phyloP scores from a whole-genome alignment of 2,329 filamentous ascomycete species.

The Penicillium sp. region DNA sequence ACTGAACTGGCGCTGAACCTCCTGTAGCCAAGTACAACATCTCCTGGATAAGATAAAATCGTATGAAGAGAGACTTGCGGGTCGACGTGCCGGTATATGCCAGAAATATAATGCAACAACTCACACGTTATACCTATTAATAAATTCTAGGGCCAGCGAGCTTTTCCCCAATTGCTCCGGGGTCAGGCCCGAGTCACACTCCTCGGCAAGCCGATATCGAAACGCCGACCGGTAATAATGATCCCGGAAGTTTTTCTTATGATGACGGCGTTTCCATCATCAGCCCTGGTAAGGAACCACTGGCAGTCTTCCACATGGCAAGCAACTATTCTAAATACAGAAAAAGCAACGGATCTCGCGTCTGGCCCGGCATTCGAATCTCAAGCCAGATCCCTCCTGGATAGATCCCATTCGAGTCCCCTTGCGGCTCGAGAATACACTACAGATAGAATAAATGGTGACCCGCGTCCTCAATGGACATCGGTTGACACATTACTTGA shows the following conservation, averaged over 20 bases:
- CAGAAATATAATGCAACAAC: not conserved
- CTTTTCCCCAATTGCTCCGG: not conserved
- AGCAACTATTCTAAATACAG: not conserved
- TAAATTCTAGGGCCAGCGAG: not conserved
- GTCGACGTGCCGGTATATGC: not conserved
- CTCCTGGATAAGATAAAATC: slow-evolving; percentile 19
- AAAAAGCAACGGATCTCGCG: slow-evolving; percentile 24
- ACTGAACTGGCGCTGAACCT: not conserved
- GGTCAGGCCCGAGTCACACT: not conserved
- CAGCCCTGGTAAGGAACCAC: slow-evolving; percentile 14
- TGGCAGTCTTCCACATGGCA: not conserved
- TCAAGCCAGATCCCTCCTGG: slow-evolving; percentile 22
- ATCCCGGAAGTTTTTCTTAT: slow-evolving; percentile 1
- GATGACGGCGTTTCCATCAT: slow-evolving; percentile 9
- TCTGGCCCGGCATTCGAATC: slow-evolving; percentile 25
- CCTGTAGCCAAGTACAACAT: slow-evolving; percentile 12
- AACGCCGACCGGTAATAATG: not conserved
- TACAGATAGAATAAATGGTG: not conserved
- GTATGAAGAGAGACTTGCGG: slow-evolving; percentile 18
- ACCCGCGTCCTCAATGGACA: slow-evolving; percentile 4
- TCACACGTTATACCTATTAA: not conserved
- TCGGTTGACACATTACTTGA: slow-evolving; percentile 10
- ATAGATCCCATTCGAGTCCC: slow-evolving; percentile 10
- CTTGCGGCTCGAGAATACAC: not conserved
- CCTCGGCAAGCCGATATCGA: slow-evolving; percentile 1